These are phyloP conservation scores for Abrus precatorius DNA, from an alignment of 306 rosid genomes.

Conservation along the genomic window DNA sequence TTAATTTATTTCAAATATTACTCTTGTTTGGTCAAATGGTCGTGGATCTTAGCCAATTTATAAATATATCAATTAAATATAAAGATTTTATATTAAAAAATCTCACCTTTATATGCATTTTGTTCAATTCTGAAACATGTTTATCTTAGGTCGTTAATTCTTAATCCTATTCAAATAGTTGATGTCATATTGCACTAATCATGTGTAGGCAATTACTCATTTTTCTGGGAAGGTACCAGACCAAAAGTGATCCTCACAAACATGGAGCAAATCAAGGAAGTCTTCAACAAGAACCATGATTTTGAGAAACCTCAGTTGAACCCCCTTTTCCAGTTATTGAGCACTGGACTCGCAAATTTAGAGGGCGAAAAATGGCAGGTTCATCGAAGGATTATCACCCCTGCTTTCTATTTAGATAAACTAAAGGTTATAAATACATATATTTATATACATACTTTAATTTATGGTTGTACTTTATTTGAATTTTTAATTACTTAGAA, in stretches of 20 bases:
- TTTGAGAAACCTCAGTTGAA: background rate
- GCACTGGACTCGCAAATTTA: background rate
- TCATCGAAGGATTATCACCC: constrained; percentile 62
- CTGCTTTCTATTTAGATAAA: constrained; percentile 60
- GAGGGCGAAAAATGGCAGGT: background rate
- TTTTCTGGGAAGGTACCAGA: constrained; percentile 47
- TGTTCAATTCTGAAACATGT: background rate
- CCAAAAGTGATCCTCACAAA: constrained; percentile 50
- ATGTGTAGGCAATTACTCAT: constrained; percentile 44
- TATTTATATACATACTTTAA: background rate
- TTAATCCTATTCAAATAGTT: background rate
- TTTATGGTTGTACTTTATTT: background rate
- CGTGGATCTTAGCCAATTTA: too few species aligned
- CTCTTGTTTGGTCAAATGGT: background rate
- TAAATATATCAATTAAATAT: too few species aligned
- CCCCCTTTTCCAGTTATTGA: background rate
- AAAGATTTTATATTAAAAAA: background rate
- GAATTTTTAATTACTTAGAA: background rate
- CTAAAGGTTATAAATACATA: constrained; percentile 53
- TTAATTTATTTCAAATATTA: background rate
- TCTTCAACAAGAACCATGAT: constrained; percentile 38
- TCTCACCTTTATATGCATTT: background rate
- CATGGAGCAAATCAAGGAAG: constrained; percentile 48
- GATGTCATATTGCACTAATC: background rate
- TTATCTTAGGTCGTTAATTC: background rate